Evolutionary conservation across 2,329 filamentous ascomycete genomes (phyloP).

Genomic region (Epichloe baconii): DNA sequence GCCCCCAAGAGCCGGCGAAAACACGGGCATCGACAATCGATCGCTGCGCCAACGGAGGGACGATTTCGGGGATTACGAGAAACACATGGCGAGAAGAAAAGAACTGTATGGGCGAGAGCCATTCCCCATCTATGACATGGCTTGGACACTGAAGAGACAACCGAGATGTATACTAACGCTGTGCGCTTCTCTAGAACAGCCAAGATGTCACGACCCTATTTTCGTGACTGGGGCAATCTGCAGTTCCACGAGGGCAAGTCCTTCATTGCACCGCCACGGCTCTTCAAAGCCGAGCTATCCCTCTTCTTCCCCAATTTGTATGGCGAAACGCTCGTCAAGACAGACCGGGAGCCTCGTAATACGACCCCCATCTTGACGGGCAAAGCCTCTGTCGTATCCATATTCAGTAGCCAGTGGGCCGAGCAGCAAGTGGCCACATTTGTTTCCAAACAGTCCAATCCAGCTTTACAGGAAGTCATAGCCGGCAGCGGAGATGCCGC

Average conservation of each 20-base stretch:
- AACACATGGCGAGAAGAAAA: conserved; percentile 64
- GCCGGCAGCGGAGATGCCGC: conserved; percentile 36
- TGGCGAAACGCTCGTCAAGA: conserved; percentile 60
- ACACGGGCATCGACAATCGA: conserved; percentile 62
- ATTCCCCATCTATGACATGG: not conserved
- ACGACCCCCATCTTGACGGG: conserved; percentile 66
- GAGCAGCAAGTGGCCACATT: conserved; percentile 69
- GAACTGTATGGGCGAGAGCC: conserved; percentile 46
- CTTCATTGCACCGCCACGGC: conserved; percentile 70
- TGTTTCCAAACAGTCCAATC: conserved; percentile 50
- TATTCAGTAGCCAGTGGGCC: conserved; percentile 80
- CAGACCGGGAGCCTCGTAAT: conserved; percentile 38
- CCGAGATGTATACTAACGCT: conserved; percentile 5
- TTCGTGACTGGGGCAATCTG: conserved; percentile 88
- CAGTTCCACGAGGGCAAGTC: conserved; percentile 77
- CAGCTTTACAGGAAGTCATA: conserved; percentile 53
- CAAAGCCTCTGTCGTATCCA: conserved; percentile 62
- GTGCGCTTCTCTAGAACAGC: conserved; percentile 41
- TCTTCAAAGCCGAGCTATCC: conserved; percentile 70
- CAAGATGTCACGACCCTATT: conserved; percentile 78
- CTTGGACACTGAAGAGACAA: not conserved
- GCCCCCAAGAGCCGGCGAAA: conserved; percentile 66
- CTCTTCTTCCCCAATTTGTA: conserved; percentile 90
- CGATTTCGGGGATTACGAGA: conserved; percentile 76
- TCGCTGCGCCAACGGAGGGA: conserved; percentile 54